Conservation (phyloP, 2,329 filamentous ascomycete genomes). For the Thielaviopsis euricoi region DNA sequence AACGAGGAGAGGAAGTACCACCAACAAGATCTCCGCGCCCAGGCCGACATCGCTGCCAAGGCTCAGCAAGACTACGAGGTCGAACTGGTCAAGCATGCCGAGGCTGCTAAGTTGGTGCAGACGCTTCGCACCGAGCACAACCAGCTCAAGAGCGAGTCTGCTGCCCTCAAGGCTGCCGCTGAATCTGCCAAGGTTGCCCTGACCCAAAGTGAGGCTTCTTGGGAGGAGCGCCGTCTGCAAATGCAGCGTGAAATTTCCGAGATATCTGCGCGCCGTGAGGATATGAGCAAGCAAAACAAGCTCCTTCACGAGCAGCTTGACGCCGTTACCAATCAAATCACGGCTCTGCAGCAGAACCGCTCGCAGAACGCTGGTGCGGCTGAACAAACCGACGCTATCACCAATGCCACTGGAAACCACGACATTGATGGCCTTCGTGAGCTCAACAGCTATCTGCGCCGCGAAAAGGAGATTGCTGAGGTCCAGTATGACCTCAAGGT, state of each 20-base stretch:
- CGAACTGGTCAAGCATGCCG: slow-evolving; percentile 86
- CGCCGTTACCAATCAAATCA: slow-evolving; percentile 62
- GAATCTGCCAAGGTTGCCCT: slow-evolving; percentile 72
- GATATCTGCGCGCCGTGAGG: slow-evolving; percentile 61
- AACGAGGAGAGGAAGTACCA: slow-evolving; percentile 67
- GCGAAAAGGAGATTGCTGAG: slow-evolving; percentile 94
- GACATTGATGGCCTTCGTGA: slow-evolving; percentile 68
- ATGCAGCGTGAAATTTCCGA: slow-evolving; percentile 76
- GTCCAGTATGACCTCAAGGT: slow-evolving; percentile 85
- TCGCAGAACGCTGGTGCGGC: slow-evolving; percentile 32
- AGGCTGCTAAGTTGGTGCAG: slow-evolving; percentile 77
- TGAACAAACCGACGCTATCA: slow-evolving; percentile 26
- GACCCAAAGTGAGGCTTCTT: slow-evolving; percentile 68
- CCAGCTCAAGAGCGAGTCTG: slow-evolving; percentile 61
- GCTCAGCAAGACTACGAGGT: slow-evolving; percentile 92
- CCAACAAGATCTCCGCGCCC: slow-evolving; percentile 79
- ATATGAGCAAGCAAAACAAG: slow-evolving; percentile 77
- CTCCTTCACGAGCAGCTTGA: slow-evolving; percentile 82
- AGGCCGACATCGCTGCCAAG: slow-evolving; percentile 83
- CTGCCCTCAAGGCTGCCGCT: slow-evolving; percentile 60
- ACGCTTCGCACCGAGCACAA: slow-evolving; percentile 66
- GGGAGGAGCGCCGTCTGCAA: slow-evolving; percentile 64
- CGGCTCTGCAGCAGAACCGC: slow-evolving; percentile 61
- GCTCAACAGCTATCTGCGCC: slow-evolving; percentile 76
- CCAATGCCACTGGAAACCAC: slow-evolving; percentile 21